phyloP scores from a whole-genome alignment of 2,329 filamentous ascomycete species.

The Parasarocladium wereldwijsianum region DNA sequence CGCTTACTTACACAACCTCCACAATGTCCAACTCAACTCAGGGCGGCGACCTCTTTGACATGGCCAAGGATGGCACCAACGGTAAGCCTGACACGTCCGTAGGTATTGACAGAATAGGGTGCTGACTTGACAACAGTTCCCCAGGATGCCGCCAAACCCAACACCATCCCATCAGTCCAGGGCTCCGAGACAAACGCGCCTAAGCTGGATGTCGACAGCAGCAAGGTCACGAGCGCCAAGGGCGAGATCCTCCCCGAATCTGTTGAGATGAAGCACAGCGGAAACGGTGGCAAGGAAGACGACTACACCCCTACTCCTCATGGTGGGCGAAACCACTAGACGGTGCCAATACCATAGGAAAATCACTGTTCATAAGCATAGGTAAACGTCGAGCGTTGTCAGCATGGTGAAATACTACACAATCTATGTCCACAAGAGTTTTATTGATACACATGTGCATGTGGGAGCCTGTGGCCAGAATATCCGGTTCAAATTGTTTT shows the following conservation, averaged over 20 bases:
- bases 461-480: too few species aligned
- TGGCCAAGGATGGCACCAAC: constrained; percentile 3
- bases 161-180: neutral
- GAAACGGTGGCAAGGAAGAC: constrained; percentile 2
- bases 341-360: too few species aligned
- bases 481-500: too few species aligned
- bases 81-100: constrained; percentile 1
- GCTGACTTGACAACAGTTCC: neutral
- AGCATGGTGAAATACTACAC: too few species aligned
- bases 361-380: too few species aligned
- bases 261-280: neutral
- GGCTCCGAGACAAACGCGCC: neutral
- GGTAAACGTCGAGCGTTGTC: too few species aligned
- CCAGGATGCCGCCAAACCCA: constrained; percentile 1
- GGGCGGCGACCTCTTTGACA: constrained; percentile 2
- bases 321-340: constrained; percentile 2
- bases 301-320: neutral
- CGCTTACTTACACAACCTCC: too few species aligned
- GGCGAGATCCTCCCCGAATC: constrained; percentile 2
- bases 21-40: neutral
- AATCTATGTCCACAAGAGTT: too few species aligned
- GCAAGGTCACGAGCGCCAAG: neutral
- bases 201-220: neutral
- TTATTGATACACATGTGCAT: too few species aligned
- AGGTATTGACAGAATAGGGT: neutral